Percentiles rank a stretch among this genome's conserved stretches.
phyloP scores from a whole-genome alignment of 352 stramenopile species.

The Saprolegnia diclina region DNA sequence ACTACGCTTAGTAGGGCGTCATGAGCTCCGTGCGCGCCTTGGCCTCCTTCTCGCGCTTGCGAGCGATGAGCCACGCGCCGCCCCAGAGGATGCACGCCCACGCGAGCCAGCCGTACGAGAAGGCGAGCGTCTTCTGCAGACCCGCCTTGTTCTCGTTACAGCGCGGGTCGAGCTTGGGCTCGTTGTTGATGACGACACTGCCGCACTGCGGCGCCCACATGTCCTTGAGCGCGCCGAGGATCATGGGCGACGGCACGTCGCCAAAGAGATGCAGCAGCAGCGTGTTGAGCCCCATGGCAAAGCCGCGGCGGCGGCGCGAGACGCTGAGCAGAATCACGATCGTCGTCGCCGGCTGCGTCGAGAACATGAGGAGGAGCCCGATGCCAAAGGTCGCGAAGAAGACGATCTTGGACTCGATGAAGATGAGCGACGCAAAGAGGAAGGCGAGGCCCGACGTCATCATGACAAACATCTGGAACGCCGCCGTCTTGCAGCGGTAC shows the following conservation, averaged over 20 bases:
- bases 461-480: slow-evolving; percentile 41
- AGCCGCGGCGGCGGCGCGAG: slow-evolving; percentile 71
- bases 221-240: slow-evolving; percentile 23
- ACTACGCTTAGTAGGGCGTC: background rate
- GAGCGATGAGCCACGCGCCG: slow-evolving; percentile 7
- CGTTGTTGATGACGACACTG: slow-evolving; percentile 55
- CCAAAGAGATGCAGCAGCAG: slow-evolving; percentile 18
- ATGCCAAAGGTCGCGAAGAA: slow-evolving; percentile 55
- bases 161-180: slow-evolving; percentile 53
- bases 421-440: slow-evolving; percentile 48
- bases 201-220: slow-evolving; percentile 44
- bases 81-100: slow-evolving; percentile 18
- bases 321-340: slow-evolving; percentile 88
- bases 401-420: slow-evolving; percentile 52
- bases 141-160: slow-evolving; percentile 31
- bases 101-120: slow-evolving; percentile 12
- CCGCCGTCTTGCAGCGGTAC: background rate
- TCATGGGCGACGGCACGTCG: slow-evolving; percentile 19
- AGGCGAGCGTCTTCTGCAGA: slow-evolving; percentile 8
- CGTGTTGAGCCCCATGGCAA: slow-evolving; percentile 74
- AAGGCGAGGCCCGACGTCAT: slow-evolving; percentile 34
- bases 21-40: background rate
- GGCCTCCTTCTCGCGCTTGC: slow-evolving; percentile 6
- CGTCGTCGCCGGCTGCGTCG: slow-evolving; percentile 69
- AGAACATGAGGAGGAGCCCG: slow-evolving; percentile 65